Percentiles rank a stretch among this genome's conserved stretches.
phyloP scores from a whole-genome alignment of 345 rosid genomes.

The Hirschfeldia incana region DNA sequence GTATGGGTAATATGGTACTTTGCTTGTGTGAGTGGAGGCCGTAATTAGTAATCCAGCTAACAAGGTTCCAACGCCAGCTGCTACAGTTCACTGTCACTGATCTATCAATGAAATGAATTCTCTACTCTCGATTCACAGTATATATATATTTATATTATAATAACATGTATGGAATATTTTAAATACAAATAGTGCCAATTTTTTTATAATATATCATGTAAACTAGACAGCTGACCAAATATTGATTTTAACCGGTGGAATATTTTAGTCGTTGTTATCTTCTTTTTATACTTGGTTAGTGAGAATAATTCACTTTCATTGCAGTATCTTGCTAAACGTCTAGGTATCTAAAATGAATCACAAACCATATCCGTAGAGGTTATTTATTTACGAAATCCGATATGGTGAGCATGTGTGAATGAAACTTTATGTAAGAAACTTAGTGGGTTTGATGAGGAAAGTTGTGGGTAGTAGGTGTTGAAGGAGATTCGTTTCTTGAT shows the following conservation, averaged over 20 bases:
- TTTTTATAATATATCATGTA: background rate
- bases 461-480: slow-evolving; percentile 29
- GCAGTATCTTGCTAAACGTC: background rate
- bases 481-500: slow-evolving; percentile 41
- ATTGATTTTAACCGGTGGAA: background rate
- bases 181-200: background rate
- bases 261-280: background rate
- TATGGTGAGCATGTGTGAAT: slow-evolving; percentile 33
- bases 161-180: background rate
- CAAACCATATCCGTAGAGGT: background rate
- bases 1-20: slow-evolving; percentile 17
- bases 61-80: slow-evolving; percentile 33
- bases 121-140: background rate
- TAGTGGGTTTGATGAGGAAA: slow-evolving; percentile 31
- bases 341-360: background rate
- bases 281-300: slow-evolving; percentile 7
- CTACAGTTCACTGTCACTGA: slow-evolving; percentile 34
- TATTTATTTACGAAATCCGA: slow-evolving; percentile 5
- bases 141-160: no score
- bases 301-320: background rate
- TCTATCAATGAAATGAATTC: slow-evolving; percentile 13
- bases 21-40: background rate
- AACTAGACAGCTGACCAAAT: background rate
- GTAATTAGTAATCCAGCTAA: slow-evolving; percentile 3
- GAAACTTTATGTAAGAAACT: slow-evolving; percentile 31